These are phyloP conservation scores for Cyclospora cayetanensis DNA, from an alignment of 169 alveolate species.

Conservation along the genomic window DNA sequence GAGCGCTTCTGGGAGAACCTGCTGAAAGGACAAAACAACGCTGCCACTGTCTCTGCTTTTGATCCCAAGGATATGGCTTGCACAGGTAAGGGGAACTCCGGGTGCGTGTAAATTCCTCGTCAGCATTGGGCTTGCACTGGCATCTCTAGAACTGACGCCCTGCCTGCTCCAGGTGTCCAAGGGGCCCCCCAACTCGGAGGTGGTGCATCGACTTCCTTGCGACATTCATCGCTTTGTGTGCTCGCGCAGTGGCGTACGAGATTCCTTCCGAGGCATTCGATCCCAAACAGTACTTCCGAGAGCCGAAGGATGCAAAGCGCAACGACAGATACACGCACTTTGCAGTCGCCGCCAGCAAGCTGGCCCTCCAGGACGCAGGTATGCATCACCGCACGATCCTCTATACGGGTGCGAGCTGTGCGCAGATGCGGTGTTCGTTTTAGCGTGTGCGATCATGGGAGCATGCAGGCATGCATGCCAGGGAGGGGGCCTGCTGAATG, in stretches of 20 bases:
- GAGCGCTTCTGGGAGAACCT: slow-evolving; percentile 77
- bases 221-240: neutral
- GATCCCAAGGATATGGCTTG: slow-evolving; percentile 81
- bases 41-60: slow-evolving; percentile 76
- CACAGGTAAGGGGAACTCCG: slow-evolving; percentile 35
- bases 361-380: slow-evolving; percentile 81
- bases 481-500: neutral
- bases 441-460: neutral
- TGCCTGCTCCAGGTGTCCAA: too few species aligned
- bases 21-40: slow-evolving; percentile 75
- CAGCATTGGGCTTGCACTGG: too few species aligned
- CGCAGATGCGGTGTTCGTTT: too few species aligned
- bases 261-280: slow-evolving; percentile 71
- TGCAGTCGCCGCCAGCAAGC: slow-evolving; percentile 80
- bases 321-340: slow-evolving; percentile 80
- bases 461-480: neutral
- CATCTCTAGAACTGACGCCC: too few species aligned
- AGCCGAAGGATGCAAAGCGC: slow-evolving; percentile 77
- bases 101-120: too few species aligned
- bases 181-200: too few species aligned
- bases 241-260: slow-evolving; percentile 76
- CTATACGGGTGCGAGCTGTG: too few species aligned
- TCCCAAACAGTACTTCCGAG: slow-evolving; percentile 75
- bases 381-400: neutral
- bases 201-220: neutral